Base-by-base conservation (phyloP, 495 filamentous ascomycete genomes). In the Letharia lupina region DNA sequence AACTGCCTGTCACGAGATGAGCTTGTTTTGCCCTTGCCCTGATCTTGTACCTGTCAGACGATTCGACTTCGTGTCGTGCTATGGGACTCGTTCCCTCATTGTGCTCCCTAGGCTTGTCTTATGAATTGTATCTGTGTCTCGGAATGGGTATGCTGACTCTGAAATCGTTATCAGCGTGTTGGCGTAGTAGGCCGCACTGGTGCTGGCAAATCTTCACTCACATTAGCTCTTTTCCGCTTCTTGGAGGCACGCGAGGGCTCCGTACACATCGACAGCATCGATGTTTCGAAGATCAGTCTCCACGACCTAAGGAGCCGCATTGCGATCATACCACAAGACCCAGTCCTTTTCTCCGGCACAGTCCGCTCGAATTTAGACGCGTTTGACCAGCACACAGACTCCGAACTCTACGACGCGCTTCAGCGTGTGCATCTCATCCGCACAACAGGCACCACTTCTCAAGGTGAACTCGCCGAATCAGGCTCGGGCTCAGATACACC, bases 141-240 rank as follows among this genome's bases (percentile, higher is more conserved):
- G 1, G 1, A 28, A 28, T 28, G 10, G 5, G 48, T 20, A 13
- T 13, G 48, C 48, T 52, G 48, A 52, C 23, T 13, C 48, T 1
- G 1, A 3, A 13, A 52, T 52, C 48, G 12, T 52, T 7, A 28
- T 20, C 8, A 96, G 73, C 81, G 90, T 5, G 77, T 96, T 47
- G 91, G 91, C 20, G 87, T 96, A 2, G 89, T 94, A 12, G 91
- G 91, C 15, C 86, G 91, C 28, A 96, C 91, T 13, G 91, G 91
- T 16, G 90, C 91, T 1, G 91, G 91, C 23, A 96, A 96, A 71
- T 93, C 89, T 0, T 92, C 89, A 1, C 76, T 95, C 12, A 92
- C 90, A 1, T 79, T 95, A 0, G 90, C 91, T 0, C 76, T 95
- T 0, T 95, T 93, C 82, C 90, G 90, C 10, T 93, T 93, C 75